phyloP scores from a whole-genome alignment of 345 rosid genomes.

The Trapa incisa region DNA sequence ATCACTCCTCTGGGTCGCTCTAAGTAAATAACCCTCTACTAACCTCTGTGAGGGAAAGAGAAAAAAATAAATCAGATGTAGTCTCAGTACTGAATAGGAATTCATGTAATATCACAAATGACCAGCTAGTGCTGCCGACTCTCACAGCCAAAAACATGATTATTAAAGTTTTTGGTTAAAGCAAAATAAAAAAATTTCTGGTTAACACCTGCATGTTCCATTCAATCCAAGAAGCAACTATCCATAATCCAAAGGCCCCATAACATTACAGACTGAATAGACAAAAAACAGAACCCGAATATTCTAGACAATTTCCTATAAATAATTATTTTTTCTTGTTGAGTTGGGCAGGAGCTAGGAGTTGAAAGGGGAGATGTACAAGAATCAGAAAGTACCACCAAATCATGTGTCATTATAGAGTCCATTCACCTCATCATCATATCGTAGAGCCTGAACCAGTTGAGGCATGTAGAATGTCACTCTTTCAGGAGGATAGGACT shows the following conservation, averaged over 20 bases:
- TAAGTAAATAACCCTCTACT: conserved; percentile 93
- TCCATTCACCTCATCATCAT: conserved; percentile 69
- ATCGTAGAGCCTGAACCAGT: conserved; percentile 84
- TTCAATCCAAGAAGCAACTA: not conserved
- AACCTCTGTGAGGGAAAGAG: conserved; percentile 41
- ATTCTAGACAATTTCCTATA: not conserved
- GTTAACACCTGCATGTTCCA: not conserved
- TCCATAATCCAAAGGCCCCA: not conserved
- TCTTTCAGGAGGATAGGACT: conserved; percentile 92
- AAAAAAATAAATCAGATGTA: not conserved
- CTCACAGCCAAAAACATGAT: not conserved
- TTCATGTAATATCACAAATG: not conserved
- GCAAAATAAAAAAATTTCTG: not conserved
- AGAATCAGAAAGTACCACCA: not conserved
- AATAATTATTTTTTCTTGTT: not conserved
- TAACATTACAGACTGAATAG: not conserved
- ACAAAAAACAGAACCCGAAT: too few relatives aligned
- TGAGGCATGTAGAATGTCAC: conserved; percentile 99
- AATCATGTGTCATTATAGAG: not conserved
- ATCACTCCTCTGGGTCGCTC: conserved; percentile 96
- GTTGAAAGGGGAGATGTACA: not conserved
- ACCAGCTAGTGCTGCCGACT: not conserved
- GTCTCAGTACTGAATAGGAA: not conserved
- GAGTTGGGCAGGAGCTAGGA: not conserved
- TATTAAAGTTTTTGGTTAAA: not conserved